Conservation (phyloP, 2,329 filamentous ascomycete species). For the Diplodia mutila region DNA sequence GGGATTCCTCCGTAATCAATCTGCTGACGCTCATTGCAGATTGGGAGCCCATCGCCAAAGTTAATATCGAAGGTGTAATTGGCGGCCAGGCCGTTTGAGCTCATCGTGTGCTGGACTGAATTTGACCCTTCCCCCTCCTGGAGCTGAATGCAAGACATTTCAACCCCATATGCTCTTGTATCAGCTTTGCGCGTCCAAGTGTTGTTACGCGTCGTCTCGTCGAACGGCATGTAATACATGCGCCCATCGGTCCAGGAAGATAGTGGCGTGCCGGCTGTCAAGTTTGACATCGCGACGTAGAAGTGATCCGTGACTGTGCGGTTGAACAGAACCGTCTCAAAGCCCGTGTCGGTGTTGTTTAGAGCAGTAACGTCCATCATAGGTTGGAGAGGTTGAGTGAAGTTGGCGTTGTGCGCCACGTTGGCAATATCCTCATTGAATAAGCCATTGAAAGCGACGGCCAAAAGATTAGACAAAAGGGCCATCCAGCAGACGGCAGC, state of each 20-base stretch:
- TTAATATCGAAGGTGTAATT: not conserved
- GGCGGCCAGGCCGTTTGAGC: not conserved
- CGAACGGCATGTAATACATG: constrained; percentile 55
- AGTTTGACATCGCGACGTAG: constrained; percentile 52
- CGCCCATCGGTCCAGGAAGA: constrained; percentile 55
- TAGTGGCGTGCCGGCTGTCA: constrained; percentile 47
- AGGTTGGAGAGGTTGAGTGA: constrained; percentile 28
- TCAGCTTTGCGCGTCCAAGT: constrained; percentile 30
- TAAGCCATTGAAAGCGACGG: constrained; percentile 56
- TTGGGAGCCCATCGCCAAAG: not conserved
- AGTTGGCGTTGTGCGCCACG: constrained; percentile 25
- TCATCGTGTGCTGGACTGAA: constrained; percentile 3
- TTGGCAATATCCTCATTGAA: constrained; percentile 47
- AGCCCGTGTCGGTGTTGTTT: not conserved
- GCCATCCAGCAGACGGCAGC: constrained; percentile 53
- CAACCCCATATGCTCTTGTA: constrained; percentile 42
- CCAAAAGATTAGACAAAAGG: constrained; percentile 57
- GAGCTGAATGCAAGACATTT: constrained; percentile 41
- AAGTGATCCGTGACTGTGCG: constrained; percentile 42
- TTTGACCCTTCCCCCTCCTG: constrained; percentile 1
- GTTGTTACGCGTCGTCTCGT: constrained; percentile 9
- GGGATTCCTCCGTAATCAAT: not conserved
- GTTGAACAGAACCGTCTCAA: not conserved
- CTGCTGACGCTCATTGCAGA: not conserved
- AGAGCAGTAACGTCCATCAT: not conserved